Evolutionary conservation across 1,284 basidiomycete genomes (phyloP).

Genomic region (Puccinia triticina): DNA sequence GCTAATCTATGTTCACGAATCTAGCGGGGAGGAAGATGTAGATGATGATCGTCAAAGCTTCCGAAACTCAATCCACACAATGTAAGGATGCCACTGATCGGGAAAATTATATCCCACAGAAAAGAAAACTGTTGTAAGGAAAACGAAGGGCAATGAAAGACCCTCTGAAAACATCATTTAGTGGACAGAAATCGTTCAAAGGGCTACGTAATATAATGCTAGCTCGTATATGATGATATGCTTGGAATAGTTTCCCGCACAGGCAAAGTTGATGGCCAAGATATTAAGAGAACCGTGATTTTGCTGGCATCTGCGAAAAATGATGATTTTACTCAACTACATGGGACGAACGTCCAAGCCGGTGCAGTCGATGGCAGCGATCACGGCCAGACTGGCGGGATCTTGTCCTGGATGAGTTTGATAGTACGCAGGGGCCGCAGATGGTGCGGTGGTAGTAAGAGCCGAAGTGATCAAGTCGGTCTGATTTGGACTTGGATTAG

Average conservation of each 20-base stretch:
- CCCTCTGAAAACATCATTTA: neutral
- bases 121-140: neutral
- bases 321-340: constrained; percentile 27
- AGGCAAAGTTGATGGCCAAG: neutral
- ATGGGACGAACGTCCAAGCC: constrained; percentile 48
- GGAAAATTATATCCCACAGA: neutral
- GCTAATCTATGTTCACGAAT: neutral
- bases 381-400: constrained; percentile 24
- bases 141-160: neutral
- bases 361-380: constrained; percentile 36
- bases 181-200: neutral
- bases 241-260: neutral
- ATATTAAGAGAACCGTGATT: neutral
- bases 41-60: neutral
- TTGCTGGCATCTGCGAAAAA: neutral
- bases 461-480: constrained; percentile 17
- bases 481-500: constrained; percentile 15
- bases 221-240: neutral
- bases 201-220: neutral
- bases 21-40: neutral
- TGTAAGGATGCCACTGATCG: neutral
- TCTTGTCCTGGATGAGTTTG: constrained; percentile 33
- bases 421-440: constrained; percentile 20
- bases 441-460: constrained; percentile 9
- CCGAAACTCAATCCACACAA: neutral